Evolutionary conservation across 2,329 filamentous ascomycete species (phyloP), one percentile per base, ranked within the genome.

Genomic region (Fusarium drepaniforme): DNA sequence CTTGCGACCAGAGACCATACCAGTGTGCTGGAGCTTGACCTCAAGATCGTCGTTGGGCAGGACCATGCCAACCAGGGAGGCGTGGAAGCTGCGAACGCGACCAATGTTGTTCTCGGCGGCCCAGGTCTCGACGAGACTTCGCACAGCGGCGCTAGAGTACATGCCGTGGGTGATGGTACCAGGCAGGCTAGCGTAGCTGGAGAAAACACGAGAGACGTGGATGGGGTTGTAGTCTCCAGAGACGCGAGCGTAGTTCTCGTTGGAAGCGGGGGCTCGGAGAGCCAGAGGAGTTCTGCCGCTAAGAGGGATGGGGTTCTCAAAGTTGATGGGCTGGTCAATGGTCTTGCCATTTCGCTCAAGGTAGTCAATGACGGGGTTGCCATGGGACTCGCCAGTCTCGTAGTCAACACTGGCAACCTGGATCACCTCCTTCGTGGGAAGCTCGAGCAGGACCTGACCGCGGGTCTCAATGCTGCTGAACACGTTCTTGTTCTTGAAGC

Each of bases 141-240:
- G 93, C 33, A 99, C 97, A 42, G 97, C 94, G 76, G 97, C 97
- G 84, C 96, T 98, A 2, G 96, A 97, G 89, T 98, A 99, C 97
- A 99, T 99, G 82, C 97, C 97, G 82, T 99, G 97, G 2, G 97
- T 99, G 81, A 99, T 99, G 53, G 97, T 99, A 60, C 97, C 97
- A 1, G 96, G 96, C 18, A 99, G 89, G 83, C 96, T 97, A 82
- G 97, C 97, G 80, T 98, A 99, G 85, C 92, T 95, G 37, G 97
- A 94, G 86, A 99, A 99, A 66, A 98, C 95, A 67, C 97, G 93
- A 15, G 97, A 98, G 53, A 99, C 97, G 88, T 99, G 97, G 73
- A 99, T 99, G 28, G 97, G 97, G 85, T 99, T 99, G 90, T 95
- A 99, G 83, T 99, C 97, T 57, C 97, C 97, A 62, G 97, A 99